These are phyloP conservation scores for Lodderomyces oxycetoniae DNA, from an alignment of 1,139 yeast genomes.

Conservation along the genomic window DNA sequence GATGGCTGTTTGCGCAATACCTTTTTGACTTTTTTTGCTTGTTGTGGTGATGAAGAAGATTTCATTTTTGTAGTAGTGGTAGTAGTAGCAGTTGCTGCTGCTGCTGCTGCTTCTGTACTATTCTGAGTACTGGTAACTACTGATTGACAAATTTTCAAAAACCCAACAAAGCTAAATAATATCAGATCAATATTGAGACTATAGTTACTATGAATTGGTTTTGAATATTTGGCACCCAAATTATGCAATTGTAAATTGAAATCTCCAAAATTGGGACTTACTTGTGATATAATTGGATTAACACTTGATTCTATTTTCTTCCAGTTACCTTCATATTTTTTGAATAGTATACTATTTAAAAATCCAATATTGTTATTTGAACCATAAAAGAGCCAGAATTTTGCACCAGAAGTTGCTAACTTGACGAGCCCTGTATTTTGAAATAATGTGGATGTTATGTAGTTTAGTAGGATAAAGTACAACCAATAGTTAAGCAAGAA, in stretches of 20 bases:
- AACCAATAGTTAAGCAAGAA: constrained; percentile 15
- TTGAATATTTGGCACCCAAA: constrained; percentile 10
- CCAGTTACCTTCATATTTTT: constrained; percentile 2
- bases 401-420: neutral
- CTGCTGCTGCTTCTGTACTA: neutral
- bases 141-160: too few relatives aligned
- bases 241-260: constrained; percentile 8
- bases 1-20: constrained; percentile 1
- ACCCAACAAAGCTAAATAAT: neutral
- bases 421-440: constrained; percentile 2
- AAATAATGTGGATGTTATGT: constrained; percentile 5
- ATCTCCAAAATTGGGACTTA: constrained; percentile 8
- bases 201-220: constrained; percentile 4
- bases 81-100: too few relatives aligned
- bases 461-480: constrained; percentile 11
- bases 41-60: neutral
- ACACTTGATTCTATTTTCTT: constrained; percentile 6
- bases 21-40: neutral
- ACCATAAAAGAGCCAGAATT: constrained; percentile 14
- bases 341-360: constrained; percentile 8
- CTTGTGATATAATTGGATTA: constrained; percentile 7
- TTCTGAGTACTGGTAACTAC: neutral
- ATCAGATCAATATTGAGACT: neutral
- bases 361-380: constrained; percentile 8
- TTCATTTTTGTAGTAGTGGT: neutral